phyloP scores from a whole-genome alignment of 495 filamentous ascomycete genomes.

The Viridothelium virens region DNA sequence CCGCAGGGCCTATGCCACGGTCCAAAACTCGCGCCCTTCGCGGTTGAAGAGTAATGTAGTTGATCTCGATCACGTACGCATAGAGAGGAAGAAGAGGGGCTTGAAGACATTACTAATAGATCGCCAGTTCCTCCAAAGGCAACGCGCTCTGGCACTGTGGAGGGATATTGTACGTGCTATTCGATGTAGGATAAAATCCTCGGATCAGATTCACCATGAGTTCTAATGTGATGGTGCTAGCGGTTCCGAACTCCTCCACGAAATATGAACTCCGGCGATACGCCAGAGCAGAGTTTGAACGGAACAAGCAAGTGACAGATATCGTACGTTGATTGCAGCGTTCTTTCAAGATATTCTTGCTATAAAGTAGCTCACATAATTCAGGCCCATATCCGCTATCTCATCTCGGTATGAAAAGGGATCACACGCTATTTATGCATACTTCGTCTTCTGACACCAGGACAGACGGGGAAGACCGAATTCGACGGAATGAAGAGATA shows the following conservation, averaged over 20 bases:
- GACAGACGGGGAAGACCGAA: constrained; percentile 48
- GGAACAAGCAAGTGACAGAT: constrained; percentile 62
- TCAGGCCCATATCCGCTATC: constrained; percentile 49
- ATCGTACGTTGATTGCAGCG: constrained; percentile 42
- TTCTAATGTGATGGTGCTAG: constrained; percentile 29
- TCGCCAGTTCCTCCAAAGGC: constrained; percentile 52
- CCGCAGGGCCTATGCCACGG: not conserved
- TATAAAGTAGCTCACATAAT: not conserved
- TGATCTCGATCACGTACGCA: constrained; percentile 34
- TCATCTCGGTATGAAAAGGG: constrained; percentile 41
- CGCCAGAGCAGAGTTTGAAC: constrained; percentile 69
- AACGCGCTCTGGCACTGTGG: constrained; percentile 49
- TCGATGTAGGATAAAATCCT: constrained; percentile 20
- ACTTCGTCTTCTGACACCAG: not conserved
- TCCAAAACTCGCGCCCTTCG: not conserved
- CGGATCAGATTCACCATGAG: not conserved
- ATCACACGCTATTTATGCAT: not conserved
- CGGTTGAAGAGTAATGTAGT: constrained; percentile 24
- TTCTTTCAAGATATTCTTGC: not conserved
- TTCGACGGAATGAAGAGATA: constrained; percentile 53
- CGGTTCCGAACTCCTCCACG: constrained; percentile 45
- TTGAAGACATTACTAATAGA: constrained; percentile 4
- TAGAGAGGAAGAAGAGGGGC: not conserved
- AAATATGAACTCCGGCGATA: constrained; percentile 60
- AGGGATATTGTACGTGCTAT: constrained; percentile 47